Conservation (phyloP, 192 early-diverging fungal genomes). For the Coemansia furcata region DNA sequence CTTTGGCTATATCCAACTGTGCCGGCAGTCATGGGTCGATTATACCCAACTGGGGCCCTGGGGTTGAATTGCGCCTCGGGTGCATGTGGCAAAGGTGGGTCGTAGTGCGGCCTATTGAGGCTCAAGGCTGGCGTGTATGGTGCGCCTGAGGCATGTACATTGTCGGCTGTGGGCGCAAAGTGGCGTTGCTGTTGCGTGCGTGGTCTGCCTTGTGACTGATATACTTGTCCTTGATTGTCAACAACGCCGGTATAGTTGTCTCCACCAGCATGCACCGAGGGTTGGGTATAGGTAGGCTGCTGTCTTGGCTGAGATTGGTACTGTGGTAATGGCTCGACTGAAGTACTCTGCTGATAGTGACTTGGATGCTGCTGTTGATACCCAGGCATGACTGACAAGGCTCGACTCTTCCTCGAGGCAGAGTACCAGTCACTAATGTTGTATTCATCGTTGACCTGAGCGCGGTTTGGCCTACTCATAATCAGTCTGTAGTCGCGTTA, state of each 20-base stretch:
- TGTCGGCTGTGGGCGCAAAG: background rate
- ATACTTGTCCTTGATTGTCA: background rate
- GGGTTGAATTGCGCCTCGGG: background rate
- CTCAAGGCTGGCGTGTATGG: background rate
- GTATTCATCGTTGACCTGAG: slow-evolving; percentile 22
- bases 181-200: background rate
- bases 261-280: background rate
- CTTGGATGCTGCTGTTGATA: background rate
- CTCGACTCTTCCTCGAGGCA: slow-evolving; percentile 34
- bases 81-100: background rate
- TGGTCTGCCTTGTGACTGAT: background rate
- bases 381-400: slow-evolving; percentile 18
- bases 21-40: slow-evolving; percentile 11
- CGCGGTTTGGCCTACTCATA: slow-evolving; percentile 11
- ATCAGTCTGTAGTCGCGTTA: background rate
- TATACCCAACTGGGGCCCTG: slow-evolving; percentile 1
- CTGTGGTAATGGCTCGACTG: slow-evolving; percentile 9
- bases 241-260: background rate
- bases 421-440: slow-evolving; percentile 37
- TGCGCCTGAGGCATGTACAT: background rate
- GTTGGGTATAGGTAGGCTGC: background rate
- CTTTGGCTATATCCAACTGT: slow-evolving; percentile 11
- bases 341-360: slow-evolving; percentile 9
- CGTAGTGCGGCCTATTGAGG: background rate
- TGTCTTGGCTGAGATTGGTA: background rate